Percentiles rank a stretch among this genome's conserved stretches.
These are phyloP conservation scores for Salinomyces thailandicus DNA, from an alignment of 2,329 filamentous ascomycete genomes.

Conservation along the genomic window DNA sequence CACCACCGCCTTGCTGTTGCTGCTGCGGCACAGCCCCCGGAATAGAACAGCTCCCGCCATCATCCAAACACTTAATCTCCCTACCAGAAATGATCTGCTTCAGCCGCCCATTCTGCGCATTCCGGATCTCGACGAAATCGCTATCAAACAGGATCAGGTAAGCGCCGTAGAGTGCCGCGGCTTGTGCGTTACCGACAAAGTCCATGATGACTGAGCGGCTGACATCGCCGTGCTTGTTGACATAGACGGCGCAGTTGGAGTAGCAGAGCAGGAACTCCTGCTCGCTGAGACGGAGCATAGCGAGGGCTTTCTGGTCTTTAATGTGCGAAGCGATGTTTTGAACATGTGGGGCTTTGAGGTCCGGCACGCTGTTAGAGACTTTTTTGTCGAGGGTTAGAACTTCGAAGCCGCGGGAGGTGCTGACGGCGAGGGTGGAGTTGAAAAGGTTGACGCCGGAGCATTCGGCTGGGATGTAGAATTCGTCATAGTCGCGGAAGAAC, in stretches of 20 bases:
- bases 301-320: slow-evolving; percentile 70
- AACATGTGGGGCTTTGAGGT: slow-evolving; percentile 67
- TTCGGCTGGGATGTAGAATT: slow-evolving; percentile 95
- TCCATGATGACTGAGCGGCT: slow-evolving; percentile 93
- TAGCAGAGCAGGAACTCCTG: slow-evolving; percentile 85
- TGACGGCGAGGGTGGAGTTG: slow-evolving; percentile 84
- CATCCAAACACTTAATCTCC: slow-evolving; percentile 83
- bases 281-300: slow-evolving; percentile 92
- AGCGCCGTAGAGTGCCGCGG: slow-evolving; percentile 79
- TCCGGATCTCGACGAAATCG: slow-evolving; percentile 93
- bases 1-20: slow-evolving; percentile 9
- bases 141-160: slow-evolving; percentile 90
- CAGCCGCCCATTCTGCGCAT: slow-evolving; percentile 87
- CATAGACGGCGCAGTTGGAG: slow-evolving; percentile 91
- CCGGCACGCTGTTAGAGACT: slow-evolving; percentile 84
- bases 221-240: slow-evolving; percentile 96
- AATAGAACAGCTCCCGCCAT: slow-evolving; percentile 56
- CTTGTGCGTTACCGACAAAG: slow-evolving; percentile 86
- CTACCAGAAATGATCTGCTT: slow-evolving; percentile 88
- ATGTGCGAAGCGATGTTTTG: slow-evolving; percentile 78
- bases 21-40: slow-evolving; percentile 31
- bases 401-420: slow-evolving; percentile 86
- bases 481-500: slow-evolving; percentile 95
- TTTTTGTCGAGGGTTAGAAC: slow-evolving; percentile 97
- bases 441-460: slow-evolving; percentile 94